Conservation (phyloP, 2,329 filamentous ascomycete species). For the Setomelanomma holmii region DNA sequence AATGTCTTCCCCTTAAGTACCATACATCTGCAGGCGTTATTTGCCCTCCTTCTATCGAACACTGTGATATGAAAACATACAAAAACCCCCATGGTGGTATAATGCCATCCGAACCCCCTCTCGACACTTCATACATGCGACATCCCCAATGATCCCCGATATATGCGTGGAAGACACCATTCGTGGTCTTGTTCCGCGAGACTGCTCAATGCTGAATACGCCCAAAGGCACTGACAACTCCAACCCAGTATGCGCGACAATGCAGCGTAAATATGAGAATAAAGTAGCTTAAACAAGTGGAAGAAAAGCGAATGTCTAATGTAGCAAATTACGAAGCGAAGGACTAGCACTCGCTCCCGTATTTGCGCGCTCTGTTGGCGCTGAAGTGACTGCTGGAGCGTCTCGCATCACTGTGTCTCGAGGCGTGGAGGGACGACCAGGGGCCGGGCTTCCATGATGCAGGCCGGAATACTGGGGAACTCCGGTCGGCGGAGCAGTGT, state of each 20-base stretch:
- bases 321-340: slow-evolving; percentile 56
- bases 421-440: slow-evolving; percentile 43
- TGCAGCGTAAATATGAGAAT: slow-evolving; percentile 8
- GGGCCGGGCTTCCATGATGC: slow-evolving; percentile 42
- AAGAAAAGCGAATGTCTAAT: slow-evolving; percentile 37
- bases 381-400: slow-evolving; percentile 31
- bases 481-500: slow-evolving; percentile 34
- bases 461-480: slow-evolving; percentile 33
- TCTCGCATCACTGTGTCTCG: slow-evolving; percentile 46
- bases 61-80: slow-evolving; percentile 10
- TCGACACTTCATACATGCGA: slow-evolving; percentile 25
- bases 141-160: not conserved
- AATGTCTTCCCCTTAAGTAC: not conserved
- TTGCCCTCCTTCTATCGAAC: not conserved
- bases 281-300: slow-evolving; percentile 7
- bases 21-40: not conserved
- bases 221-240: slow-evolving; percentile 26
- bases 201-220: slow-evolving; percentile 23
- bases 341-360: slow-evolving; percentile 56
- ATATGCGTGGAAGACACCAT: too few relatives aligned
- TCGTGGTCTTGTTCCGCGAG: too few relatives aligned
- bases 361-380: slow-evolving; percentile 36
- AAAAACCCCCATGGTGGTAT: slow-evolving; percentile 39
- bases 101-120: slow-evolving; percentile 32
- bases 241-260: slow-evolving; percentile 24